Evolutionary conservation across 192 early-diverging fungal genomes (phyloP), one percentile per base, ranked within the genome.

Genomic region (Coemansia sp.): DNA sequence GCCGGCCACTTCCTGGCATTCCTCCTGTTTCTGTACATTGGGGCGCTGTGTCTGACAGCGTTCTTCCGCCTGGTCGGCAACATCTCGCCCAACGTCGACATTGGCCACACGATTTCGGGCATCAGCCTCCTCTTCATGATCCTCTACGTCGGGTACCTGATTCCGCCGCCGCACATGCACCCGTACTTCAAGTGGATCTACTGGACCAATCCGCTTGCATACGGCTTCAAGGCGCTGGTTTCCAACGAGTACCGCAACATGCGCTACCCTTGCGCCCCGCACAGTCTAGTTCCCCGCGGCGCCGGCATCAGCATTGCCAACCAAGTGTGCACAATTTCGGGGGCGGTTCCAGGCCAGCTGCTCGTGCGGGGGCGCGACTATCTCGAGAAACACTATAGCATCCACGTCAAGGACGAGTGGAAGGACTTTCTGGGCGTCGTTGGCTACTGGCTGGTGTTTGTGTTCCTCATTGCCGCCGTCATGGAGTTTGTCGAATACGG

Each of bases 171-270:
- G 10, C 45, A 68, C 7, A 87, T 91, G 86, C 85, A 85, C 64
- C 36, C 60, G 41, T 91, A 86, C 79, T 84, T 92, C 39, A 76
- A 65, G 49, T 91, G 88, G 85, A 76, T 91, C n/a, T 86, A 77
- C 69, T 90, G 84, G 83, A 87, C 90, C 39, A 88, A 89, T 62
- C 90, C 90, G n/a, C 70, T 92, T 23, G 75, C 86, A 0, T 93
- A 92, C 68, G 89, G 84, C 1, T 86, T 87, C 76, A 86, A 87
- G 62, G 75, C 87, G 21, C 76, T 93, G 24, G 63, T 91, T 64
- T 77, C 76, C 41, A 93, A 93, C 70, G 79, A 82, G 68, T 82
- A 70, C 67, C 66, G 68, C 58, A 52, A 69, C 48, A 76, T 85
- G 16, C 23, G 33, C 24, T 64, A 71, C 14, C 70, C 66, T 12